Evolutionary conservation across 2,329 filamentous ascomycete species (phyloP).

Genomic region (Clarireedia paspali): DNA sequence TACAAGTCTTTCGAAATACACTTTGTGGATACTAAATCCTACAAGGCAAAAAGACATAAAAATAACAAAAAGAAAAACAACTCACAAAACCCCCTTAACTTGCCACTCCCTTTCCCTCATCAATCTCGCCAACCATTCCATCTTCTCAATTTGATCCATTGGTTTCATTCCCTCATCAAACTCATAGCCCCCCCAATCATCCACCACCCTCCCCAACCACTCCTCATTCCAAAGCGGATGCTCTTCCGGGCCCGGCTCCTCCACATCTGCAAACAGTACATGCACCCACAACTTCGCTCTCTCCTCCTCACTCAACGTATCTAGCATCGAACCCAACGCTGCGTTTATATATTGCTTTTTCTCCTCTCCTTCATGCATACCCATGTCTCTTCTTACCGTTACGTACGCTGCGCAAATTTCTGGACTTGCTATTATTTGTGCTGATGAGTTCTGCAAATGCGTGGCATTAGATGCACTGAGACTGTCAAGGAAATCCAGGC

Average conservation of each 20-base stretch:
- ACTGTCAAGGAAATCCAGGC: slow-evolving; percentile 7
- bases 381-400: slow-evolving; percentile 9
- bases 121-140: neutral
- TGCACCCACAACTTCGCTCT: slow-evolving; percentile 7
- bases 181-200: neutral
- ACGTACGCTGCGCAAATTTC: slow-evolving; percentile 14
- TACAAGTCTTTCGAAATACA: too few species aligned
- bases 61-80: neutral
- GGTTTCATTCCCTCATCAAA: neutral
- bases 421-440: neutral
- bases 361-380: slow-evolving; percentile 8
- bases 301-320: slow-evolving; percentile 19
- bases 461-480: neutral
- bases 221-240: slow-evolving; percentile 1
- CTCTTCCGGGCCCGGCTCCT: neutral
- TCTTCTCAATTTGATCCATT: neutral
- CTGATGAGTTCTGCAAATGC: neutral
- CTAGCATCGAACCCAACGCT: slow-evolving; percentile 18
- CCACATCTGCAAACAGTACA: neutral
- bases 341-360: slow-evolving; percentile 15
- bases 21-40: neutral
- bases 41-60: neutral
- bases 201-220: neutral
- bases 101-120: slow-evolving; percentile 1
- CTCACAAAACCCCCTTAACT: neutral